These are phyloP conservation scores for Olyra latifolia DNA, from an alignment of 176 grass and related monocot genomes.

Conservation along the genomic window DNA sequence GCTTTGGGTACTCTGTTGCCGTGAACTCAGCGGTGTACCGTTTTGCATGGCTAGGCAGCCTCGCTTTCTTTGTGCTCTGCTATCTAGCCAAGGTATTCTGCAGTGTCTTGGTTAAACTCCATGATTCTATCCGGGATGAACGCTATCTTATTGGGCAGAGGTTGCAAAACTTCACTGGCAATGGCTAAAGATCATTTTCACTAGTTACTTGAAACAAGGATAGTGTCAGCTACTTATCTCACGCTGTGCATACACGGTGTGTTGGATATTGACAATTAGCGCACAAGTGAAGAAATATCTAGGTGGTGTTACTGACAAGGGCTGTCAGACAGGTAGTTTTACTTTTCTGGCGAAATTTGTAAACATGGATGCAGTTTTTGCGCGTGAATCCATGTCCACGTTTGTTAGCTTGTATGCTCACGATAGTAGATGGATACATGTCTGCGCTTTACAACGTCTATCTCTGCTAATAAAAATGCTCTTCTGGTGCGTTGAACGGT, in stretches of 20 bases:
- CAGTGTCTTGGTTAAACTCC: slow-evolving; percentile 32
- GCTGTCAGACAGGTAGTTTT: neutral
- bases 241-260: neutral
- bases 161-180: slow-evolving; percentile 42
- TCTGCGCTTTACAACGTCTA: no score
- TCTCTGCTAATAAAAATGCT: no score
- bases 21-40: slow-evolving; percentile 48
- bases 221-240: neutral
- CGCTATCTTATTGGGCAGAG: slow-evolving; percentile 48
- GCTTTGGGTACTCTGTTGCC: slow-evolving; percentile 36
- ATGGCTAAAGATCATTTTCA: neutral
- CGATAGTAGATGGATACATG: no score
- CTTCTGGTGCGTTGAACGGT: no score
- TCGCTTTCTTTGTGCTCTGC: slow-evolving; percentile 24
- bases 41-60: slow-evolving; percentile 55
- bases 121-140: slow-evolving; percentile 55
- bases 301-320: neutral
- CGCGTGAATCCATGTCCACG: neutral
- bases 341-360: slow-evolving; percentile 12
- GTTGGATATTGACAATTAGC: neutral
- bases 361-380: slow-evolving; percentile 24
- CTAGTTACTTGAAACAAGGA: slow-evolving; percentile 17
- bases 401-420: neutral
- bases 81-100: slow-evolving; percentile 22
- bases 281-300: neutral